A percentile compares a stretch with the other conserved stretches of the same genome.
Evolutionary conservation across 2,329 filamentous ascomycete species (phyloP).

Genomic region (Microdochium nivale): DNA sequence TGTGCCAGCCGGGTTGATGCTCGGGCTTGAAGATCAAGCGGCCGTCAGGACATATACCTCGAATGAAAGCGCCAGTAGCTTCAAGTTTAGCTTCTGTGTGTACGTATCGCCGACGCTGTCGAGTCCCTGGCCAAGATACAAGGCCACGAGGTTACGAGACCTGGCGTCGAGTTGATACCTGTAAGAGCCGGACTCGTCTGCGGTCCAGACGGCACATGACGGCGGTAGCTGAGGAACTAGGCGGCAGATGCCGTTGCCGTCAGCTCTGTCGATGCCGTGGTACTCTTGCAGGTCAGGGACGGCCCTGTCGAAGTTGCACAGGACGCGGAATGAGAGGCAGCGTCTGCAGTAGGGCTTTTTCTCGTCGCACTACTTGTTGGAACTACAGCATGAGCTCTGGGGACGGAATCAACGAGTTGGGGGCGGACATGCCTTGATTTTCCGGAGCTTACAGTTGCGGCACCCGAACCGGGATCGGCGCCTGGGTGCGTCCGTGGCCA

Average conservation of each 20-base stretch:
- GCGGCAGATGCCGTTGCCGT: neutral
- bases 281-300: slow-evolving; percentile 28
- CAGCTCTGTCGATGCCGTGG: slow-evolving; percentile 9
- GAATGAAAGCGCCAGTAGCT: slow-evolving; percentile 28
- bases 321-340: slow-evolving; percentile 32
- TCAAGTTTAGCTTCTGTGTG: slow-evolving; percentile 26
- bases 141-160: slow-evolving; percentile 31
- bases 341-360: slow-evolving; percentile 30
- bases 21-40: slow-evolving; percentile 3
- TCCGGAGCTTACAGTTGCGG: slow-evolving; percentile 41
- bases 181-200: slow-evolving; percentile 17
- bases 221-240: no score
- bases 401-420: neutral
- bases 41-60: slow-evolving; percentile 17
- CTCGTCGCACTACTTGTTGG: slow-evolving; percentile 33
- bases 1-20: neutral
- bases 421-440: slow-evolving; percentile 30
- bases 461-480: slow-evolving; percentile 34
- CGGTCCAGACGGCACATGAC: slow-evolving; percentile 8
- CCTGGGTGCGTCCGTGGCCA: neutral
- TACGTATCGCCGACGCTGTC: slow-evolving; percentile 25
- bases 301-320: slow-evolving; percentile 31
- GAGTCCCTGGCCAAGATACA: slow-evolving; percentile 28
- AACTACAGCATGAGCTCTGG: slow-evolving; percentile 1
- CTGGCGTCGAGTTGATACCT: slow-evolving; percentile 25